Evolutionary conservation across 305 asterid species (phyloP).

Genomic region (Fraxinus paxiana): DNA sequence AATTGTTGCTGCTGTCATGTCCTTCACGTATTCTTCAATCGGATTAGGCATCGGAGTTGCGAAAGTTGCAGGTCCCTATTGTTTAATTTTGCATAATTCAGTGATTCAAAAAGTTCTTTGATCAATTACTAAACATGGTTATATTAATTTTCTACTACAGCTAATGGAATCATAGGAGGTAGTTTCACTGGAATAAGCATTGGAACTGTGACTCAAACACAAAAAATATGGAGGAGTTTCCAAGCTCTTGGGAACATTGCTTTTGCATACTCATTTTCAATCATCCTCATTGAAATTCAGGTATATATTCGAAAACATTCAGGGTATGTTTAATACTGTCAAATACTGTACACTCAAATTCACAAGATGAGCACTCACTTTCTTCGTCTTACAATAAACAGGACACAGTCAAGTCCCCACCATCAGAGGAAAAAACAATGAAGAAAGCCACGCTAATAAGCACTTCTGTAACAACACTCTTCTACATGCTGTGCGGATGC

Average conservation of each 20-base stretch:
- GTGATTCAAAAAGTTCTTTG: background rate
- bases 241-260: conserved; percentile 83
- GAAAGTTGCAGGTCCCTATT: conserved; percentile 55
- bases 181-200: conserved; percentile 78
- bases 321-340: no score
- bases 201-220: conserved; percentile 60
- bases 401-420: conserved; percentile 78
- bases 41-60: conserved; percentile 79
- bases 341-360: background rate
- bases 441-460: conserved; percentile 69
- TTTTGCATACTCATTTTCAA: conserved; percentile 80
- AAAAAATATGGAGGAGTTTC: conserved; percentile 77
- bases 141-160: conserved; percentile 26
- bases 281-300: conserved; percentile 80
- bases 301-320: conserved; percentile 22
- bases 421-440: conserved; percentile 79
- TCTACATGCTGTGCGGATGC: conserved; percentile 53
- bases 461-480: conserved; percentile 36
- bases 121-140: background rate
- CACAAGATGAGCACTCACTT: background rate
- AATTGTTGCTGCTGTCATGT: conserved; percentile 79
- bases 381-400: conserved; percentile 15
- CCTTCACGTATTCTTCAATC: conserved; percentile 77
- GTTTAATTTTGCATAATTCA: background rate
- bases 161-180: conserved; percentile 57